Evolutionary conservation across 352 stramenopile genomes (phyloP).

Genomic region (Pythium brassicae): DNA sequence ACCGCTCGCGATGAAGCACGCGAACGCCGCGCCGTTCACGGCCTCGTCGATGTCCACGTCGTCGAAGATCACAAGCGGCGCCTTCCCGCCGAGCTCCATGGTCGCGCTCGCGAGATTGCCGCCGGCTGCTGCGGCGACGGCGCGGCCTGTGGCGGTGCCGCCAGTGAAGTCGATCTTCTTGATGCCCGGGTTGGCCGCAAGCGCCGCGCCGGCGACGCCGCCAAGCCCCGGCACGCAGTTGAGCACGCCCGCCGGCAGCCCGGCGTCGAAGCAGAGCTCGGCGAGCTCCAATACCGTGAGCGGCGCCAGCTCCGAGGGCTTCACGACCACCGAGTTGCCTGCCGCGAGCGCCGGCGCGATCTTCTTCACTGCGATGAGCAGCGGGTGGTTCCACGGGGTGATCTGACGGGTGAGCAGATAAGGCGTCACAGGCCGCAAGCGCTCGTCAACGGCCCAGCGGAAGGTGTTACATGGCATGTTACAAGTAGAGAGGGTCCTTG

Average conservation of each 20-base stretch:
- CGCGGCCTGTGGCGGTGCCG: slow-evolving; percentile 29
- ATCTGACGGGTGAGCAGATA: slow-evolving; percentile 26
- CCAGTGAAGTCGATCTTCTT: slow-evolving; percentile 64
- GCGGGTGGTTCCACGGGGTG: slow-evolving; percentile 79
- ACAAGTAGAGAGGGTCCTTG: background rate
- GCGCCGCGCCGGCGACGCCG: slow-evolving; percentile 26
- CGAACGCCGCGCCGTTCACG: slow-evolving; percentile 61
- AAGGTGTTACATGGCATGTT: no score
- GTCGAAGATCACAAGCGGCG: slow-evolving; percentile 60
- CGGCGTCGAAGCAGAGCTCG: slow-evolving; percentile 30
- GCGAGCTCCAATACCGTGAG: slow-evolving; percentile 45
- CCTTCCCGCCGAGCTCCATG: slow-evolving; percentile 74
- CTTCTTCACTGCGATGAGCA: slow-evolving; percentile 81
- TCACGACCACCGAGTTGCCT: slow-evolving; percentile 82
- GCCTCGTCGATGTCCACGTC: slow-evolving; percentile 57
- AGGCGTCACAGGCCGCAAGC: background rate
- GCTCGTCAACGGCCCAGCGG: slow-evolving; percentile 2
- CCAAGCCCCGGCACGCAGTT: slow-evolving; percentile 43
- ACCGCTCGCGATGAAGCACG: slow-evolving; percentile 65
- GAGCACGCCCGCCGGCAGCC: slow-evolving; percentile 39
- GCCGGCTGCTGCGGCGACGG: slow-evolving; percentile 30
- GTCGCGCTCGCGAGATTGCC: slow-evolving; percentile 40
- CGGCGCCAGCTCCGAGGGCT: slow-evolving; percentile 80
- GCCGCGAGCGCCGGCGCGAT: slow-evolving; percentile 56
- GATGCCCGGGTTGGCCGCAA: slow-evolving; percentile 27